phyloP scores from a whole-genome alignment of 2,329 filamentous ascomycete species.

The Pseudogymnoascus sp. region DNA sequence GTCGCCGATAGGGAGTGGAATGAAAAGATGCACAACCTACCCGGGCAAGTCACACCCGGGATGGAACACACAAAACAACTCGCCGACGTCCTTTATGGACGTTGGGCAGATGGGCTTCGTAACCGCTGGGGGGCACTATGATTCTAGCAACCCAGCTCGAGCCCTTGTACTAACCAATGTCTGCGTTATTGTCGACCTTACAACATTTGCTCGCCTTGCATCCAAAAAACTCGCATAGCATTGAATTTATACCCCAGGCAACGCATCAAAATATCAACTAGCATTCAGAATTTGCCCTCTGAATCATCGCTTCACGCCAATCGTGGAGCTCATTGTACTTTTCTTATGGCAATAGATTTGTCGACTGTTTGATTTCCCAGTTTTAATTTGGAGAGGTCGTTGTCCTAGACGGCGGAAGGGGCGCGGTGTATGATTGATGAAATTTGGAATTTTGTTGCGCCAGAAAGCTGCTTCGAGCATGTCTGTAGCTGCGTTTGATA shows the following conservation, averaged over 20 bases:
- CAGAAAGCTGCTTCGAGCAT: slow-evolving; percentile 10
- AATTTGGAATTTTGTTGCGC: background rate
- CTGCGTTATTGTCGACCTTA: background rate
- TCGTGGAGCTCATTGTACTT: slow-evolving; percentile 1
- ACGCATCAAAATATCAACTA: background rate
- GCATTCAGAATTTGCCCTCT: slow-evolving; percentile 1
- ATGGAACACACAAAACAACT: slow-evolving; percentile 92
- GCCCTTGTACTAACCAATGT: slow-evolving; percentile 10
- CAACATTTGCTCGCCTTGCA: slow-evolving; percentile 9
- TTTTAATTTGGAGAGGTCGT: slow-evolving; percentile 9
- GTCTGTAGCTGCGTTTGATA: background rate
- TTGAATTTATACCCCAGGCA: slow-evolving; percentile 8
- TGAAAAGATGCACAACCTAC: slow-evolving; percentile 41
- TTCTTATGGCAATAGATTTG: slow-evolving; percentile 12
- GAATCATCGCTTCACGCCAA: background rate
- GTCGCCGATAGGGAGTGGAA: slow-evolving; percentile 43
- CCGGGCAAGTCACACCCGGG: slow-evolving; percentile 56
- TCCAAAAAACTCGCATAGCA: slow-evolving; percentile 2
- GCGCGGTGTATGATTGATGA: slow-evolving; percentile 7
- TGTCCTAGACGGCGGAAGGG: background rate
- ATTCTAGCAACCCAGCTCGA: background rate
- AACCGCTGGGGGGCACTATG: slow-evolving; percentile 53
- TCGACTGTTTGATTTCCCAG: slow-evolving; percentile 1
- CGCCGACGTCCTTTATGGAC: slow-evolving; percentile 81
- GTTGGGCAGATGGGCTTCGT: slow-evolving; percentile 81